A percentile compares a stretch with the other conserved stretches of the same genome.
These are phyloP conservation scores for Cryptococcus hybrid DNA, from an alignment of 1,284 basidiomycete species.

Conservation along the genomic window DNA sequence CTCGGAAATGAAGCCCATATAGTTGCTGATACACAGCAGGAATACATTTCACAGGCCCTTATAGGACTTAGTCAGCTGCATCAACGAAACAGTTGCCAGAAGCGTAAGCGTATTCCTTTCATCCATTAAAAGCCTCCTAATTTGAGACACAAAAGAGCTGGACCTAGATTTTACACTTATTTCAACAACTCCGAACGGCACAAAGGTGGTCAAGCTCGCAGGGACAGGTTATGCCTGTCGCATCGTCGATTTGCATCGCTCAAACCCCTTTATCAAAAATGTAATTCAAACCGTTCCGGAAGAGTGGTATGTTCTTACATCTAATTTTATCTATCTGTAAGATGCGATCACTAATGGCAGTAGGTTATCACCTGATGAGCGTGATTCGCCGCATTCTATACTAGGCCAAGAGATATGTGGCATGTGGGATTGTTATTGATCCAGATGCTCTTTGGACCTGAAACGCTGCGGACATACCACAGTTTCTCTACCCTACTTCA, in stretches of 20 bases:
- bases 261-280: slow-evolving; percentile 45
- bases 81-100: slow-evolving; percentile 36
- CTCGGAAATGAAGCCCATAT: neutral
- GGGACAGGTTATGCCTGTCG: slow-evolving; percentile 44
- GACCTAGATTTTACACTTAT: slow-evolving; percentile 40
- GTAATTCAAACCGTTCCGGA: slow-evolving; percentile 35
- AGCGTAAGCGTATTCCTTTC: slow-evolving; percentile 25
- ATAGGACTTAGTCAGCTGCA: slow-evolving; percentile 42
- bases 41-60: slow-evolving; percentile 44
- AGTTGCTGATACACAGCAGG: slow-evolving; percentile 18
- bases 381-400: slow-evolving; percentile 45
- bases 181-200: slow-evolving; percentile 19
- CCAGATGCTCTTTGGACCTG: slow-evolving; percentile 42
- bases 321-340: neutral
- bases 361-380: slow-evolving; percentile 47
- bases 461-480: slow-evolving; percentile 35
- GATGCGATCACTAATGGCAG: neutral
- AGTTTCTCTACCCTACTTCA: slow-evolving; percentile 37
- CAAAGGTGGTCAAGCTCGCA: slow-evolving; percentile 35
- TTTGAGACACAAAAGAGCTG: slow-evolving; percentile 22
- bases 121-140: neutral
- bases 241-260: slow-evolving; percentile 47
- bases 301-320: slow-evolving; percentile 31
- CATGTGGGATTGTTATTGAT: slow-evolving; percentile 43
- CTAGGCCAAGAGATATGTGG: slow-evolving; percentile 48